Evolutionary conservation across 352 stramenopile genomes (phyloP).

Genomic region (Pythium dissimile): DNA sequence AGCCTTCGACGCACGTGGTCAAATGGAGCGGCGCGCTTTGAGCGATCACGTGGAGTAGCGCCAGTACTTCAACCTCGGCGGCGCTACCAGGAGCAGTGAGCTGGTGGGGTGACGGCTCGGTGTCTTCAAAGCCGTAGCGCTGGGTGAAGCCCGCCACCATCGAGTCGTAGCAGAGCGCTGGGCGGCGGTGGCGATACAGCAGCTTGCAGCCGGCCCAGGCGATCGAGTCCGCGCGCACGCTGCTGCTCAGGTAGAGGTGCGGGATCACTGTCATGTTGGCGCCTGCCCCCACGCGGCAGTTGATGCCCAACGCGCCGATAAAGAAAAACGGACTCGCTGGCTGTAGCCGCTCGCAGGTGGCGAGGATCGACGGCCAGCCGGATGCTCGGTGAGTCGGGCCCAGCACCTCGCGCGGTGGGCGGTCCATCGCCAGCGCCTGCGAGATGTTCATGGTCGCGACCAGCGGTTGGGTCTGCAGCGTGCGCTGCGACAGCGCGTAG

Average conservation of each 20-base stretch:
- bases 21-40: not conserved
- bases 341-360: constrained; percentile 1
- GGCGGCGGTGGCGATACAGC: constrained; percentile 4
- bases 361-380: constrained; percentile 10
- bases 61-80: constrained; percentile 15
- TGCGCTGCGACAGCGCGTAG: constrained; percentile 22
- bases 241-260: constrained; percentile 9
- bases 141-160: constrained; percentile 11
- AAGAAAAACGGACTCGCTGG: constrained; percentile 4
- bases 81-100: constrained; percentile 17
- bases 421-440: not conserved
- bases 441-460: not conserved
- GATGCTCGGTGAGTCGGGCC: constrained; percentile 2
- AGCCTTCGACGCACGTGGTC: constrained; percentile 16
- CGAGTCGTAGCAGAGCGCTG: not conserved
- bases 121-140: constrained; percentile 31
- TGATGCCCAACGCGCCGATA: constrained; percentile 11
- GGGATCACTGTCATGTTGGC: not conserved
- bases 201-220: constrained; percentile 17
- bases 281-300: constrained; percentile 4
- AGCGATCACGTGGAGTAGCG: constrained; percentile 11
- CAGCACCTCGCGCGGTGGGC: not conserved
- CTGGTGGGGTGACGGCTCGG: constrained; percentile 25
- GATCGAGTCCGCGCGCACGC: constrained; percentile 14
- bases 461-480: constrained; percentile 3